Base-by-base conservation (phyloP, 2,329 filamentous ascomycete species). In the Alternaria angustiovoidea region DNA sequence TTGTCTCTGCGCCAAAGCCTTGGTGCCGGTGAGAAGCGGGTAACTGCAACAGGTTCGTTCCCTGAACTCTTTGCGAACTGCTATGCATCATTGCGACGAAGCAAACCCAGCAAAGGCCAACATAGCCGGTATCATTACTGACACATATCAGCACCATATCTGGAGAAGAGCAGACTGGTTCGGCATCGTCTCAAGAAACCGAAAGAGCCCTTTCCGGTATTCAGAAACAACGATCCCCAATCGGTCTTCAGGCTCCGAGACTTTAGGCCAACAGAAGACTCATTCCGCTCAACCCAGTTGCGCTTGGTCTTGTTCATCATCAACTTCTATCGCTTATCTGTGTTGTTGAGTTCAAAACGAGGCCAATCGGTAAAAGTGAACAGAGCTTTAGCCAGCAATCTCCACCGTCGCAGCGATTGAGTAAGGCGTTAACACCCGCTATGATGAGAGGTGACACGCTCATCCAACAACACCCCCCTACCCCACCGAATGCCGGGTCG, bases 1-100 rank as follows among this genome's bases (percentile, higher is more conserved):
- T 76, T 77, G 74, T 66, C 64, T 59, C 49, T 59, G 51, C 65
- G 55, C 65, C 58, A 66, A 64, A 66, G 51, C 56, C 64, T 57
- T 64, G 57, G 54, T 52, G 60, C 68, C 71, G 69, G 70, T 69
- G 70, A 75, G 61, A 61, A 70, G 61, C 72, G 71, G 67, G 65
- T 75, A 75, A 66, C 68, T 73, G 73, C 69, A 66, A 77, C 54
- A 73, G 71, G 73, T 78, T 69, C 71, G 73, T 77, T 63, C 51
- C 67, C 64, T 63, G 53, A 67, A 61, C 38, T 62, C 66, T 70
- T 71, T 74, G 65, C 66, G 57, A 67, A 64, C 63, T 70, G 53
- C 55, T 56, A 71, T 75, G 75, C 72, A 71, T 61, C 66, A 63
- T 74, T 69, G 73, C 73, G 66, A 66, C 48, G 57, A 61, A 74